Evolutionary conservation across 164 flowering plant species (phyloP).

Genomic region (Liriodendron chinense): DNA sequence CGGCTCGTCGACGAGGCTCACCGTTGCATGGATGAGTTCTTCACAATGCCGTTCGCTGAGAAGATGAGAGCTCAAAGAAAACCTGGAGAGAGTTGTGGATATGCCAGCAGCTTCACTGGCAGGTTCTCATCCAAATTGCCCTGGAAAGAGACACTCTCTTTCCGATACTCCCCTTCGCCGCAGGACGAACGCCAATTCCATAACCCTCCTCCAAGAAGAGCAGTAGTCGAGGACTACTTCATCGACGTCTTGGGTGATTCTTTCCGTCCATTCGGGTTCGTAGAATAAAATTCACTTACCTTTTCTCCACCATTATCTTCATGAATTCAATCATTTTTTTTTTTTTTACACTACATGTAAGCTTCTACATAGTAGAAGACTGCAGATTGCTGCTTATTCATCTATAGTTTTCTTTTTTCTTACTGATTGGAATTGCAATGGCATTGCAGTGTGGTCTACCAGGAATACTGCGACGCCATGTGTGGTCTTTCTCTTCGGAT

Average conservation of each 20-base stretch:
- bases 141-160: constrained; percentile 88
- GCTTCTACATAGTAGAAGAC: no score
- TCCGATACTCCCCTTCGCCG: constrained; percentile 39
- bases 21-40: constrained; percentile 50
- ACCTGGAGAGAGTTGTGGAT: constrained; percentile 71
- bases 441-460: constrained; percentile 58
- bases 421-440: neutral
- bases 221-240: constrained; percentile 49
- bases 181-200: neutral
- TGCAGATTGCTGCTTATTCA: no score
- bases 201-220: no score
- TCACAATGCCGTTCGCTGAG: constrained; percentile 46
- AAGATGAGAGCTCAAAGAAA: constrained; percentile 70
- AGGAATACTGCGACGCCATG: constrained; percentile 72
- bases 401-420: neutral
- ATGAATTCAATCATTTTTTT: no score
- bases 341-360: no score
- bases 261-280: constrained; percentile 52
- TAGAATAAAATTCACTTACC: neutral
- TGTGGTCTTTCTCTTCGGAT: constrained; percentile 57
- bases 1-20: constrained; percentile 52
- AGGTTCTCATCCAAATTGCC: constrained; percentile 76
- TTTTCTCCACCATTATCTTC: no score
- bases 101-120: constrained; percentile 86
- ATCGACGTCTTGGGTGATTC: constrained; percentile 41